These are phyloP conservation scores for Paraglomus brasilianum DNA, from an alignment of 192 early-diverging fungal genomes.

Conservation along the genomic window DNA sequence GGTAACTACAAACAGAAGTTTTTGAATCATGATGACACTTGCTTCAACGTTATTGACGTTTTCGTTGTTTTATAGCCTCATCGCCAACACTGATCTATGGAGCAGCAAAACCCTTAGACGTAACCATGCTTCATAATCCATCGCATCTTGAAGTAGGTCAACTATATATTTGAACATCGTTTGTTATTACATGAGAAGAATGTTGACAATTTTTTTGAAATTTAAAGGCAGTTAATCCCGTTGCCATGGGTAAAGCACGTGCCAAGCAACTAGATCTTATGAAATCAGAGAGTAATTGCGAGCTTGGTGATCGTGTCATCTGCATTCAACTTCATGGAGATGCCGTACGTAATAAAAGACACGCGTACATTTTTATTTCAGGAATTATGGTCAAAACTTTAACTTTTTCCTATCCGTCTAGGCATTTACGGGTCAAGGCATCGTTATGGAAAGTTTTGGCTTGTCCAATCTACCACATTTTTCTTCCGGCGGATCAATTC, in stretches of 20 bases:
- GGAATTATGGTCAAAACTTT: too few species aligned
- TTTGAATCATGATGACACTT: not conserved
- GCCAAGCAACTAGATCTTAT: slow-evolving; percentile 86
- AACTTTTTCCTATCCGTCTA: not conserved
- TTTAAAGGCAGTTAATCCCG: slow-evolving; percentile 81
- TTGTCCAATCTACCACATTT: slow-evolving; percentile 95
- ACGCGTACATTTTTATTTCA: too few species aligned
- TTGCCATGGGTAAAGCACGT: slow-evolving; percentile 93
- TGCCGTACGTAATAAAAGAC: slow-evolving; percentile 56
- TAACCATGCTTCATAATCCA: slow-evolving; percentile 94
- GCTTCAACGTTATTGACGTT: not conserved
- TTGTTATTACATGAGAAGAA: not conserved
- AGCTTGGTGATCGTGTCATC: slow-evolving; percentile 89
- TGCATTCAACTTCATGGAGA: slow-evolving; percentile 97
- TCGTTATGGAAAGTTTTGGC: slow-evolving; percentile 95
- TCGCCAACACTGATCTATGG: slow-evolving; percentile 77
- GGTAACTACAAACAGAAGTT: slow-evolving; percentile 33
- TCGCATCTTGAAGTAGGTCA: slow-evolving; percentile 79
- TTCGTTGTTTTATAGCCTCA: slow-evolving; percentile 48
- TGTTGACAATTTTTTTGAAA: not conserved
- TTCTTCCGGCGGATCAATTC: slow-evolving; percentile 91
- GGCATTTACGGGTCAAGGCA: slow-evolving; percentile 84
- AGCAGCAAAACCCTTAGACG: slow-evolving; percentile 62
- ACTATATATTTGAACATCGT: not conserved
- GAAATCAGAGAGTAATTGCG: slow-evolving; percentile 67